These are phyloP conservation scores for Trichoderma asperellum DNA, from an alignment of 2,329 filamentous ascomycete genomes.

Conservation along the genomic window DNA sequence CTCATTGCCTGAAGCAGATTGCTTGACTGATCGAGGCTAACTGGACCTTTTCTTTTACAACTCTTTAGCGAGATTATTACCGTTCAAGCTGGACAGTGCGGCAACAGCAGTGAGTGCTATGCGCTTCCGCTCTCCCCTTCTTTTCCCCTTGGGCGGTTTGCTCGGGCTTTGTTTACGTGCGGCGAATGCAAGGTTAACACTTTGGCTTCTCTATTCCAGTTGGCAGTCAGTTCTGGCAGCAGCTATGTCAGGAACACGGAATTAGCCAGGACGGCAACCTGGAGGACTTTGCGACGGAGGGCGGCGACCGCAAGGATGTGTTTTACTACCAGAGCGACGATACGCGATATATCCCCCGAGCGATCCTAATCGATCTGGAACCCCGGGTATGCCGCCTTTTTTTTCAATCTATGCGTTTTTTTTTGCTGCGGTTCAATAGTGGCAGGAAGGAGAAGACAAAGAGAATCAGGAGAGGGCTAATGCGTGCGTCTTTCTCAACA, in stretches of 20 bases:
- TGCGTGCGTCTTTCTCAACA: background rate
- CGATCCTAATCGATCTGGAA: conserved; percentile 93
- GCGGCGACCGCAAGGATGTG: conserved; percentile 96
- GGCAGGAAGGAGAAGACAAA: background rate
- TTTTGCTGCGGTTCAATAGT: background rate
- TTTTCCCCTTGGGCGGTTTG: background rate
- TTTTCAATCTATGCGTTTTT: background rate
- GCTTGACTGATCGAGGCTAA: conserved; percentile 22
- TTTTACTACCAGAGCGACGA: conserved; percentile 99
- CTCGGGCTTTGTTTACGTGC: background rate
- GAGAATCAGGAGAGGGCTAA: background rate
- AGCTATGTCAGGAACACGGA: conserved; percentile 95
- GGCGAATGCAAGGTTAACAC: background rate
- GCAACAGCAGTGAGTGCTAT: conserved; percentile 83
- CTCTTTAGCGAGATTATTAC: conserved; percentile 91
- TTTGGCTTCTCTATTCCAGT: conserved; percentile 56
- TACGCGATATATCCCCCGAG: conserved; percentile 94
- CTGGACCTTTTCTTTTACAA: background rate
- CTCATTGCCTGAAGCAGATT: background rate
- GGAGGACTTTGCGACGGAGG: conserved; percentile 96
- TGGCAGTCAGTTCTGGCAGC: conserved; percentile 98
- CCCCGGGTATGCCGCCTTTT: conserved; percentile 66
- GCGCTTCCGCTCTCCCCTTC: conserved; percentile 39
- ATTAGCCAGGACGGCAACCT: conserved; percentile 97
- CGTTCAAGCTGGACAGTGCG: conserved; percentile 97